Evolutionary conservation across 2,329 filamentous ascomycete species (phyloP).

Genomic region (Aspergillus phoenicis): DNA sequence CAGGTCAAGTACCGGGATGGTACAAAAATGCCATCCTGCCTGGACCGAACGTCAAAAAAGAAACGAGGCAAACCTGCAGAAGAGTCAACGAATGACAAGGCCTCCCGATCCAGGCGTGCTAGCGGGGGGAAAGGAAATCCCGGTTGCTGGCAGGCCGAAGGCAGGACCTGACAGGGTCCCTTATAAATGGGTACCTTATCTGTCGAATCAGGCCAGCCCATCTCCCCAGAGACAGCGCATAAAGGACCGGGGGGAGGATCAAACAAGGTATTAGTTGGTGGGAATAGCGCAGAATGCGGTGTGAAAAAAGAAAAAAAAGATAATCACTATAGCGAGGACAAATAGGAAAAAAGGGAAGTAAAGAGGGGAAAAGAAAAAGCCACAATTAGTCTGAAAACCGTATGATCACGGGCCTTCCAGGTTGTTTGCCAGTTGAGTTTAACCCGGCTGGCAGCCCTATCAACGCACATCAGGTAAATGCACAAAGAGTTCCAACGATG

Average conservation of each 20-base stretch:
- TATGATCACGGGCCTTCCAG: neutral
- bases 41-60: neutral
- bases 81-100: neutral
- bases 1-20: neutral
- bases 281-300: neutral
- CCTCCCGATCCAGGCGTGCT: neutral
- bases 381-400: neutral
- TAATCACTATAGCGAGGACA: neutral
- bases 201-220: conserved; percentile 3
- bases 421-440: neutral
- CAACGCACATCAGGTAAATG: neutral
- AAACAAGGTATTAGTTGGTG: neutral
- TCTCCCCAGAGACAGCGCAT: neutral
- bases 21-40: neutral
- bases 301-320: neutral
- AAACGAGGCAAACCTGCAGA: conserved; percentile 4
- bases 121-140: neutral
- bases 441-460: neutral
- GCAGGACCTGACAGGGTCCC: neutral
- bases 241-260: neutral
- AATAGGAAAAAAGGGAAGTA: neutral
- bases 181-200: neutral
- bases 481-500: neutral
- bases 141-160: neutral
- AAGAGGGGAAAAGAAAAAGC: neutral